Percentiles rank a stretch among this genome's conserved stretches.
phyloP scores from a whole-genome alignment of 1,284 basidiomycete genomes.

The Ustanciosporium gigantosporum region DNA sequence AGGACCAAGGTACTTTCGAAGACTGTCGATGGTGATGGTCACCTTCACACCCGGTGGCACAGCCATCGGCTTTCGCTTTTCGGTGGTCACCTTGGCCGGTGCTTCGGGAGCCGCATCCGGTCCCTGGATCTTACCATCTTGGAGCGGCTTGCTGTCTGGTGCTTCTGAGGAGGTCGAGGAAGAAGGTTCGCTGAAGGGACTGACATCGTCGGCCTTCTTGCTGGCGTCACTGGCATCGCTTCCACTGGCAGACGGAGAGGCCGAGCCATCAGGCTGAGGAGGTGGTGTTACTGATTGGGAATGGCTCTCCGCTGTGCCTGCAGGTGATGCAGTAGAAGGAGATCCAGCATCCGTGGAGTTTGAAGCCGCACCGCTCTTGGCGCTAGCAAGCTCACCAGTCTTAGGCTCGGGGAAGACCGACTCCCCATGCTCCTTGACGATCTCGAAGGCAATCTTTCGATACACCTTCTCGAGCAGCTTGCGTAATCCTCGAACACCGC shows the following conservation, averaged over 20 bases:
- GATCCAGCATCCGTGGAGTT: neutral
- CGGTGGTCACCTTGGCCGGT: constrained; percentile 69
- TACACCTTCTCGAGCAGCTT: constrained; percentile 75
- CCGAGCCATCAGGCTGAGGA: neutral
- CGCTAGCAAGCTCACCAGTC: constrained; percentile 60
- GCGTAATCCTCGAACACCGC: constrained; percentile 67
- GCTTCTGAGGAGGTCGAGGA: constrained; percentile 7
- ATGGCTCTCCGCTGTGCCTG: constrained; percentile 43
- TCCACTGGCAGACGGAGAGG: neutral
- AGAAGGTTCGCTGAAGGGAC: constrained; percentile 31
- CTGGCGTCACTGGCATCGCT: constrained; percentile 17
- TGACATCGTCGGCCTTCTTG: constrained; percentile 60
- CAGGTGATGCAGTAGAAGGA: constrained; percentile 1
- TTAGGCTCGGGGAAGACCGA: constrained; percentile 75
- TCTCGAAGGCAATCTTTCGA: constrained; percentile 90
- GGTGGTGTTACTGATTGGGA: constrained; percentile 58
- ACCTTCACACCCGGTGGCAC: constrained; percentile 81
- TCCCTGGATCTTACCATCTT: constrained; percentile 34
- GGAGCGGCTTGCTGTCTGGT: constrained; percentile 21
- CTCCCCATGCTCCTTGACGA: constrained; percentile 90
- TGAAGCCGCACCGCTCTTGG: constrained; percentile 26
- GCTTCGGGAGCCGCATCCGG: constrained; percentile 39
- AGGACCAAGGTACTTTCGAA: constrained; percentile 96
- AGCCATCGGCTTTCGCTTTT: constrained; percentile 76
- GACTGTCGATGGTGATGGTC: constrained; percentile 78